Percentiles rank a stretch among this genome's conserved stretches.
Evolutionary conservation across 192 early-diverging fungal species (phyloP).

Genomic region (Chytriomyces sp.): DNA sequence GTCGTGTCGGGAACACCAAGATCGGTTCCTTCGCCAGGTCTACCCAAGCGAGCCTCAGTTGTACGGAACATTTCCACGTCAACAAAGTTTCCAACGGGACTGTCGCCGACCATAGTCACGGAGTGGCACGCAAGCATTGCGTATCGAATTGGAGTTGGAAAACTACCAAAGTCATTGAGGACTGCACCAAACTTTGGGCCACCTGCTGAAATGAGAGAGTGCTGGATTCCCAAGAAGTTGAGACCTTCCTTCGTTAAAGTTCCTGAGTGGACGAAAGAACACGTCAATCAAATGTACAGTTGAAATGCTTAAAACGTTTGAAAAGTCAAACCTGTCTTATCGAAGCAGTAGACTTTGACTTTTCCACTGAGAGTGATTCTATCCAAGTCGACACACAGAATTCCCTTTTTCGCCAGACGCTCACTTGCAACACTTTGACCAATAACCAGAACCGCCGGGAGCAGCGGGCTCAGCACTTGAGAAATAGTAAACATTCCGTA

Average conservation of each 20-base stretch:
- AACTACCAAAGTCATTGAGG: constrained; percentile 34
- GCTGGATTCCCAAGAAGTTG: constrained; percentile 64
- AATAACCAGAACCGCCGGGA: constrained; percentile 76
- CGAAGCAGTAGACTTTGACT: constrained; percentile 78
- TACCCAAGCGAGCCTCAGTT: constrained; percentile 56
- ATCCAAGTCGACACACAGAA: constrained; percentile 74
- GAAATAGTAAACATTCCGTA: constrained; percentile 78
- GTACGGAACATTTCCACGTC: constrained; percentile 80
- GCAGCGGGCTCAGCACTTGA: constrained; percentile 69
- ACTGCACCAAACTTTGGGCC: constrained; percentile 27
- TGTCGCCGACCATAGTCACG: constrained; percentile 59
- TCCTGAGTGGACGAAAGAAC: constrained; percentile 39
- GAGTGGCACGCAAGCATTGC: constrained; percentile 72
- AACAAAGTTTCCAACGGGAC: constrained; percentile 77
- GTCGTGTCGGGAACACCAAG: constrained; percentile 15
- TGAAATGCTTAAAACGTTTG: constrained; percentile 6
- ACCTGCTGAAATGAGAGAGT: constrained; percentile 1
- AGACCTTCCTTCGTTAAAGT: constrained; percentile 78
- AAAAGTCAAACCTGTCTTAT: constrained; percentile 60
- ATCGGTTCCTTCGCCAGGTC: constrained; percentile 44
- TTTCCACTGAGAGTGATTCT: constrained; percentile 77
- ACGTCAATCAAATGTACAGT: not conserved
- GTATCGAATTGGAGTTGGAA: constrained; percentile 34
- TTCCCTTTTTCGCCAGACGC: constrained; percentile 65
- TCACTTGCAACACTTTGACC: constrained; percentile 73